phyloP scores from a whole-genome alignment of 2,329 filamentous ascomycete genomes.

The Penicillium sp. region DNA sequence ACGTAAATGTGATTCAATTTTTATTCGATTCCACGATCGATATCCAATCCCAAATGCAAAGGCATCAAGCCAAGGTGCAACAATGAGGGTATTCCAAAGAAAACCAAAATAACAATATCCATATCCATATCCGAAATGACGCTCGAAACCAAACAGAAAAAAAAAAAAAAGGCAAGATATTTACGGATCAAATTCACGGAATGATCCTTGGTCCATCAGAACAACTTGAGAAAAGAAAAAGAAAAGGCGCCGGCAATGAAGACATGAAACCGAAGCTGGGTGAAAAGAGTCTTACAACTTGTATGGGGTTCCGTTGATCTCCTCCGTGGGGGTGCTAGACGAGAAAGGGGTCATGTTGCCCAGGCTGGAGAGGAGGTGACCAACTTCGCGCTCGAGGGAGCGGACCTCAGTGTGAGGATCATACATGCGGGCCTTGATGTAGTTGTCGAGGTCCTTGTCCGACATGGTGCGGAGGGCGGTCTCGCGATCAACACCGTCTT shows the following conservation, averaged over 20 bases:
- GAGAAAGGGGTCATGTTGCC: constrained; percentile 23
- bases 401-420: constrained; percentile 49
- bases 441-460: constrained; percentile 45
- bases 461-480: constrained; percentile 43
- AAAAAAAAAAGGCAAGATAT: neutral
- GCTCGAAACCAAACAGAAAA: constrained; percentile 15
- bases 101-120: constrained; percentile 1
- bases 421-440: constrained; percentile 52
- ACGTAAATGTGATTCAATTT: neutral
- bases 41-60: constrained; percentile 11
- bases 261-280: neutral
- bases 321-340: constrained; percentile 30
- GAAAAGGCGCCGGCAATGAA: neutral
- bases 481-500: constrained; percentile 66
- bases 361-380: constrained; percentile 40
- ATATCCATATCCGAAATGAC: constrained; percentile 11
- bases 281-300: constrained; percentile 33
- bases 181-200: constrained; percentile 10
- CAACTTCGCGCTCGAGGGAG: constrained; percentile 47
- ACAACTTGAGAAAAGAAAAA: neutral
- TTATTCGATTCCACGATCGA: constrained; percentile 4
- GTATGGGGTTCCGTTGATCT: constrained; percentile 23
- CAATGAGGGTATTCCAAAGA: constrained; percentile 12
- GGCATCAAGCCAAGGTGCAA: constrained; percentile 1
- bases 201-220: constrained; percentile 18